Evolutionary conservation across 2,329 filamentous ascomycete genomes (phyloP), one percentile per base, ranked within the genome.

Genomic region (Aspergillus terreus): DNA sequence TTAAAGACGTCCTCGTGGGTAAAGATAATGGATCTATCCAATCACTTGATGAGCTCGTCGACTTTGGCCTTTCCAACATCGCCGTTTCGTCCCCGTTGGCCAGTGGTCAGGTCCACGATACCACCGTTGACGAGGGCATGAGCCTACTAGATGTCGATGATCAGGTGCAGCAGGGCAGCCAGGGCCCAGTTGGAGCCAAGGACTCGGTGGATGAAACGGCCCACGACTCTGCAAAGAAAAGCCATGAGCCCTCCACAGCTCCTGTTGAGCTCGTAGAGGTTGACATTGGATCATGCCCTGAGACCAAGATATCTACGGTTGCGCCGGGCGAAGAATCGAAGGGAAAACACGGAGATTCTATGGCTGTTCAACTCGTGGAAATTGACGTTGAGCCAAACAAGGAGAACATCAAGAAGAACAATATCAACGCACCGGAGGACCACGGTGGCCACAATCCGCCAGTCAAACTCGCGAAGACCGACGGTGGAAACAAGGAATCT

Each of bases 231-330:
- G 11, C 6, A 21, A 35, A 25, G 40, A 25, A 27, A 44, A 51
- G 3, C 7, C 7, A 3, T 30, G 27, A 30, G 3, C 10, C 27
- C 27, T 30, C 27, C 6, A 3, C 7, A 11, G 27, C 9, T 11
- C 10, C 27, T 9, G 27, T 30, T 30, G 7, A 30, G 10, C 27
- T 30, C 23, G 23, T 23, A 19, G 56, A 64, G 44, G 54, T 47
- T 5, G 58, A 58, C 36, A 6, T 63, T 30, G 60, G 63, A 43
- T 58, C 61, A 5, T 60, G 51, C 17, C 60, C 62, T 11, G 23
- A 1, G 23, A 23, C 4, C 4, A 23, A 23, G 23, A 23, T 23
- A 23, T 6, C 23, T 2, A 23, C 23, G 23, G 23, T 23, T 6
- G 23, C 23, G 23, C 6, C 23, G 23, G 23, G 6, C 23, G 23